Evolutionary conservation across 768 basidiomycete genomes (phyloP).

Genomic region (Serpula lacrymans): DNA sequence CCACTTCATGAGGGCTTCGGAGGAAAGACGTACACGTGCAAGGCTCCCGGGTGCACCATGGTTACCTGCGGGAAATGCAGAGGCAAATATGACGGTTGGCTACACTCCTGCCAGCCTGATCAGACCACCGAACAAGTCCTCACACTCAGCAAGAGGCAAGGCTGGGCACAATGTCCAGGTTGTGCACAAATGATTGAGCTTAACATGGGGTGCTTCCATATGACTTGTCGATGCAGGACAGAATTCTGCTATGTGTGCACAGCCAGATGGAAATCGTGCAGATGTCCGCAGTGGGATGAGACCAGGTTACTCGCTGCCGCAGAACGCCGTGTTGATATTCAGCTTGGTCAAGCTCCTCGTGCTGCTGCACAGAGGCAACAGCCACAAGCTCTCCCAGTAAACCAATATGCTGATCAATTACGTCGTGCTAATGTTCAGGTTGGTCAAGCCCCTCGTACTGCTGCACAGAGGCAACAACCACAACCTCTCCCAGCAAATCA

Average conservation of each 20-base stretch:
- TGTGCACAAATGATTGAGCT: slow-evolving; percentile 38
- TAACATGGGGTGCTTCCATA: slow-evolving; percentile 35
- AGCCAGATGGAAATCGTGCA: slow-evolving; percentile 61
- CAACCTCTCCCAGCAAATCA: neutral
- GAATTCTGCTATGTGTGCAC: slow-evolving; percentile 47
- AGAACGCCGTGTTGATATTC: slow-evolving; percentile 39
- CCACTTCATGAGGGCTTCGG: slow-evolving; percentile 17
- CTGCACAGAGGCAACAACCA: neutral
- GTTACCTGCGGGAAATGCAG: slow-evolving; percentile 25
- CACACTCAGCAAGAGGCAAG: slow-evolving; percentile 19
- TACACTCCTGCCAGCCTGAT: slow-evolving; percentile 23
- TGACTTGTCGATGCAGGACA: slow-evolving; percentile 36
- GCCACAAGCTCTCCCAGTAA: slow-evolving; percentile 1
- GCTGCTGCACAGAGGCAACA: slow-evolving; percentile 29
- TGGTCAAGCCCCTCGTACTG: neutral
- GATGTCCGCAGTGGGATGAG: slow-evolving; percentile 69
- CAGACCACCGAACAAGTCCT: slow-evolving; percentile 22
- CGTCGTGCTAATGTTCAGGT: neutral
- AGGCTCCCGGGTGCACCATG: slow-evolving; percentile 13
- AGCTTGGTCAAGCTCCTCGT: slow-evolving; percentile 27
- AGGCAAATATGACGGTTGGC: slow-evolving; percentile 17
- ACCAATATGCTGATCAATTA: neutral
- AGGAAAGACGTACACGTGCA: slow-evolving; percentile 15
- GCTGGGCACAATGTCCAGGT: slow-evolving; percentile 39
- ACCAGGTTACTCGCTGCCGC: slow-evolving; percentile 34